These are phyloP conservation scores for Epithemia pelagica DNA, from an alignment of 108 stramenopile species.

Conservation along the genomic window DNA sequence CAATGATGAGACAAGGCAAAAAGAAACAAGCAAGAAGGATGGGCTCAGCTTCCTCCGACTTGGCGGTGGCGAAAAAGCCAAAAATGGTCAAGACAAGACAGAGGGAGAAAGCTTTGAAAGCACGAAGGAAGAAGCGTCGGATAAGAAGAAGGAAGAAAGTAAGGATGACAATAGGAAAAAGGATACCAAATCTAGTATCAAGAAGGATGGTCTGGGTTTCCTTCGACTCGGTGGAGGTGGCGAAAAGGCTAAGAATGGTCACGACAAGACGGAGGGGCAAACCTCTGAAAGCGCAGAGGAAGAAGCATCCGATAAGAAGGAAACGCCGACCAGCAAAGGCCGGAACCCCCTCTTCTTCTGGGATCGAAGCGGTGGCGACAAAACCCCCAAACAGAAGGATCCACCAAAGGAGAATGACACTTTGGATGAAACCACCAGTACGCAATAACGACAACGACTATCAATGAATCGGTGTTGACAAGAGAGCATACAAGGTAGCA, in stretches of 20 bases:
- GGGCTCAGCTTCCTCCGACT: not conserved
- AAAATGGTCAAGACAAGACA: not conserved
- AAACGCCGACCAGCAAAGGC: not conserved
- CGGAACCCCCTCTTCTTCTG: not conserved
- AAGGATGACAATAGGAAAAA: too few relatives aligned
- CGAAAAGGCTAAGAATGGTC: too few relatives aligned
- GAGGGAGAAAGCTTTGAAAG: not conserved
- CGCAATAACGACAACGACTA: too few relatives aligned
- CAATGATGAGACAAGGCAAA: not conserved
- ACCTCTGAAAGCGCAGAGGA: not conserved
- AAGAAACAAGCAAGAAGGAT: not conserved
- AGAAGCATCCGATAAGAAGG: not conserved
- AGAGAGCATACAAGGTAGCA: too few relatives aligned
- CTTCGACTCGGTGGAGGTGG: not conserved
- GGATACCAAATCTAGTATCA: too few relatives aligned
- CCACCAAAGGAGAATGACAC: not conserved
- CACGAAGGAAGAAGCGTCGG: not conserved
- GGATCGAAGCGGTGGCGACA: not conserved
- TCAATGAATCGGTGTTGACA: too few relatives aligned
- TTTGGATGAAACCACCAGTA: too few relatives aligned
- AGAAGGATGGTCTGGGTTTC: not conserved
- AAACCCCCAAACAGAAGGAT: not conserved
- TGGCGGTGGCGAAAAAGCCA: not conserved
- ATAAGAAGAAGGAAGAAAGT: not conserved
- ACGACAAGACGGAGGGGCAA: not conserved